Conservation (phyloP, 192 early-diverging fungal species). For the Linnemannia schmuckeri region DNA sequence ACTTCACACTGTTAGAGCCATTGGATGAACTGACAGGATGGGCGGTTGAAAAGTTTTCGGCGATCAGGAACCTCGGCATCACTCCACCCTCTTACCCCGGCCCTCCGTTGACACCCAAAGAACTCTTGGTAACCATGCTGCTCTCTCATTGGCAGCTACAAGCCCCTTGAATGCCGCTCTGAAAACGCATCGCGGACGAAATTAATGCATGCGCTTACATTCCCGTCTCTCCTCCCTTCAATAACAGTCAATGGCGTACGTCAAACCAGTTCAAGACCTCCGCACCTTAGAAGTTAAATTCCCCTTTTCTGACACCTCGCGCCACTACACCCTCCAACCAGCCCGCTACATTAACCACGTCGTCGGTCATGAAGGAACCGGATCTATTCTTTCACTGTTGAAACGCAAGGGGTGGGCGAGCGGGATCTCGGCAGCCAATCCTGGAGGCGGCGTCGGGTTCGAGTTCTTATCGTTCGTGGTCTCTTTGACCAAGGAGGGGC, state of each 20-base stretch:
- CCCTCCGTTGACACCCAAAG: slow-evolving; percentile 77
- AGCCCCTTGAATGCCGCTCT: no score
- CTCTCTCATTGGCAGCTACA: neutral
- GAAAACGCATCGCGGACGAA: neutral
- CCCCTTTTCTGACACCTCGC: slow-evolving; percentile 80
- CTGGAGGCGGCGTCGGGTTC: slow-evolving; percentile 61
- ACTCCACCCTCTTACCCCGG: slow-evolving; percentile 73
- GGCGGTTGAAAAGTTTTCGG: slow-evolving; percentile 84
- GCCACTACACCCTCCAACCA: slow-evolving; percentile 70
- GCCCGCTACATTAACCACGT: slow-evolving; percentile 82
- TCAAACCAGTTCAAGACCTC: slow-evolving; percentile 79
- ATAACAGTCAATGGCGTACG: slow-evolving; percentile 56
- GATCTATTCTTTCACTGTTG: slow-evolving; percentile 83
- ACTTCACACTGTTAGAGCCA: slow-evolving; percentile 63
- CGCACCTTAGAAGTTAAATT: slow-evolving; percentile 80
- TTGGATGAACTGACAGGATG: slow-evolving; percentile 82
- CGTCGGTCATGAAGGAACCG: slow-evolving; percentile 87
- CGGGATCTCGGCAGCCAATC: slow-evolving; percentile 65
- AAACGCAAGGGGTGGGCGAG: slow-evolving; percentile 90
- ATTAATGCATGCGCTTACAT: neutral
- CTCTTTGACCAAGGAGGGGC: slow-evolving; percentile 81
- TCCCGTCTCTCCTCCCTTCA: neutral
- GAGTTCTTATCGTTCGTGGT: slow-evolving; percentile 83
- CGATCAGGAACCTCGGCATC: slow-evolving; percentile 76
- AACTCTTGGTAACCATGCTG: slow-evolving; percentile 61